A percentile compares a stretch with the other conserved stretches of the same genome.
Conservation (phyloP, 2,329 filamentous ascomycete species). For the Ilyonectria destructans region DNA sequence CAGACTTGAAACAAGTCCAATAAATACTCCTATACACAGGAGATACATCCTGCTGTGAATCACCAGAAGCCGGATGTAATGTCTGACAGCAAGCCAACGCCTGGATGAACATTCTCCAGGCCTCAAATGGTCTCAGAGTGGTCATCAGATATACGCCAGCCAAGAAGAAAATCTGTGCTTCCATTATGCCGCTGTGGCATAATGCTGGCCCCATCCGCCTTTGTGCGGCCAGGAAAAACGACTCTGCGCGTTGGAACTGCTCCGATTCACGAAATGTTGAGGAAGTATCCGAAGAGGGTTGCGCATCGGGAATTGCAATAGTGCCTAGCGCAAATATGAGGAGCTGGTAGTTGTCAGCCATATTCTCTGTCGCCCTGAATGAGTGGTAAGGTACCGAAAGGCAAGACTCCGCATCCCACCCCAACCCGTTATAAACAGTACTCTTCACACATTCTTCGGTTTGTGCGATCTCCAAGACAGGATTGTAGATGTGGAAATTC, state of each 20-base stretch:
- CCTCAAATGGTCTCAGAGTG: slow-evolving; percentile 31
- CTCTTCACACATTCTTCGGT: slow-evolving; percentile 10
- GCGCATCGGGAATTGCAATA: slow-evolving; percentile 1
- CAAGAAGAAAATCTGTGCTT: slow-evolving; percentile 36
- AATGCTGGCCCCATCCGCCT: slow-evolving; percentile 33
- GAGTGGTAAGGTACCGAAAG: slow-evolving; percentile 17
- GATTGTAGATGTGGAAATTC: slow-evolving; percentile 23
- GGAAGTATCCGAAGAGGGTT: background rate
- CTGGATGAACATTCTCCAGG: slow-evolving; percentile 40
- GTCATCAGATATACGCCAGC: slow-evolving; percentile 40
- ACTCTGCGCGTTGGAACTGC: slow-evolving; percentile 9
- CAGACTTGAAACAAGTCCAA: slow-evolving; percentile 25
- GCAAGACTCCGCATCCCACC: slow-evolving; percentile 33
- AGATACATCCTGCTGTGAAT: background rate
- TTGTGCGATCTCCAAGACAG: slow-evolving; percentile 2
- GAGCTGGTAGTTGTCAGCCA: slow-evolving; percentile 1
- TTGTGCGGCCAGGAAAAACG: slow-evolving; percentile 24
- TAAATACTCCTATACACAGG: slow-evolving; percentile 8
- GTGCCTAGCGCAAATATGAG: slow-evolving; percentile 19
- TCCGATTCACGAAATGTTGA: slow-evolving; percentile 1
- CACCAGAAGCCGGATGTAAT: slow-evolving; percentile 4
- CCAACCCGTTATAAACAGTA: slow-evolving; percentile 18
- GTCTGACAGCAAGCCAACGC: slow-evolving; percentile 33
- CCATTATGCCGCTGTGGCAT: slow-evolving; percentile 24
- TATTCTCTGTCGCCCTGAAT: background rate